Conservation (phyloP, 2,329 filamentous ascomycete genomes). For the Didymella segeticola region DNA sequence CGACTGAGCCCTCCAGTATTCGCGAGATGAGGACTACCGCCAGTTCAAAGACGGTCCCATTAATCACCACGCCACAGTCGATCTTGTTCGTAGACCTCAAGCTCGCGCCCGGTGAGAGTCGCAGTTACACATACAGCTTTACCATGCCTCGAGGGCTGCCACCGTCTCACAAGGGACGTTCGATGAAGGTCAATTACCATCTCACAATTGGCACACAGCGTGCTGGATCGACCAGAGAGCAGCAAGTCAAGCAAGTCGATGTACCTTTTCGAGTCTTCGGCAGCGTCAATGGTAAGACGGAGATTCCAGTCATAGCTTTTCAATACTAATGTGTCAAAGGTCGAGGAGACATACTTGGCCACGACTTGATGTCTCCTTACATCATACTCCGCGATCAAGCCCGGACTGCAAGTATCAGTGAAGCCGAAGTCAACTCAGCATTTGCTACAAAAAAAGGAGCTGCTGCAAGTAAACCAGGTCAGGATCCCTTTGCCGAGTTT, state of each 20-base stretch:
- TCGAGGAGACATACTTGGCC: conserved; percentile 85
- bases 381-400: conserved; percentile 87
- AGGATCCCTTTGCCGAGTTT: conserved; percentile 50
- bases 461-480: conserved; percentile 46
- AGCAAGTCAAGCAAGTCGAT: conserved; percentile 84
- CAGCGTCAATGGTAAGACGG: conserved; percentile 77
- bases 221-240: conserved; percentile 76
- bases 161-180: conserved; percentile 87
- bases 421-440: conserved; percentile 18
- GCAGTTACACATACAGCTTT: conserved; percentile 85
- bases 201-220: conserved; percentile 91
- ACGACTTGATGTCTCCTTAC: conserved; percentile 94
- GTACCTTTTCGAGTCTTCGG: conserved; percentile 92
- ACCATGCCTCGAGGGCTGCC: conserved; percentile 87
- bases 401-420: conserved; percentile 52
- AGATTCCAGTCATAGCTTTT: not conserved
- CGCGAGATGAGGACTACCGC: conserved; percentile 92
- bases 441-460: conserved; percentile 28
- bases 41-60: conserved; percentile 83
- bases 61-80: conserved; percentile 94
- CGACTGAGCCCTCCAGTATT: conserved; percentile 87
- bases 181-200: conserved; percentile 92
- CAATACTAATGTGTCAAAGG: conserved; percentile 46
- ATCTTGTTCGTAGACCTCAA: conserved; percentile 94
- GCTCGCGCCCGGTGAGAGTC: conserved; percentile 86